Conservation (phyloP, 1,284 basidiomycete genomes). For the Sanguinoderma infundibulare region DNA sequence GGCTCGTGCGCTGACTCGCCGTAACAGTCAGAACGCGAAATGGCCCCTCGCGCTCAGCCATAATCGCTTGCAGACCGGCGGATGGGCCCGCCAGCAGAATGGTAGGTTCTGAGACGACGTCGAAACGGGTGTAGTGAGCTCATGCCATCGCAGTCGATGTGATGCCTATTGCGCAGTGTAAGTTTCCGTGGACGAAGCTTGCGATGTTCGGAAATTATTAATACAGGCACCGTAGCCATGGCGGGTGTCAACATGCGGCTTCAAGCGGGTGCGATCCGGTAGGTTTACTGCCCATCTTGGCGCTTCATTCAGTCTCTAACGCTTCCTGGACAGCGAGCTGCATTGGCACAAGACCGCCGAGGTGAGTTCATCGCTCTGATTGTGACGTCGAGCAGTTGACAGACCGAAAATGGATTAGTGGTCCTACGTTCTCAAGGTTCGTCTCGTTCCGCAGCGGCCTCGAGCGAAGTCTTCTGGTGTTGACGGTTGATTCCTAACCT, state of each 20-base stretch:
- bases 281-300: slow-evolving; percentile 18
- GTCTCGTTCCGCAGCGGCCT: slow-evolving; percentile 2
- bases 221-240: slow-evolving; percentile 44
- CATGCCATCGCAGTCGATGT: slow-evolving; percentile 45
- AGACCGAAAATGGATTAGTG: slow-evolving; percentile 44
- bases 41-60: slow-evolving; percentile 75
- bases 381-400: slow-evolving; percentile 3
- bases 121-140: neutral
- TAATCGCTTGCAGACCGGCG: slow-evolving; percentile 71
- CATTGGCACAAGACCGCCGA: slow-evolving; percentile 77
- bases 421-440: slow-evolving; percentile 66
- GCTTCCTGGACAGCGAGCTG: slow-evolving; percentile 52
- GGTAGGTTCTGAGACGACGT: slow-evolving; percentile 38
- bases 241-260: slow-evolving; percentile 75
- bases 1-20: neutral
- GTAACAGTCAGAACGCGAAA: slow-evolving; percentile 58
- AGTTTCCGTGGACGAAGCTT: slow-evolving; percentile 12
- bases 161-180: slow-evolving; percentile 66
- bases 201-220: slow-evolving; percentile 7
- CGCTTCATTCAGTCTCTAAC: slow-evolving; percentile 2
- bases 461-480: neutral
- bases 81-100: slow-evolving; percentile 76
- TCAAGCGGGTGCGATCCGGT: slow-evolving; percentile 67
- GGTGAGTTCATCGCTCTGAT: slow-evolving; percentile 38
- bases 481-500: neutral